These are phyloP conservation scores for Tetrahymena borealis DNA, from an alignment of 73 alveolate genomes.

Conservation along the genomic window DNA sequence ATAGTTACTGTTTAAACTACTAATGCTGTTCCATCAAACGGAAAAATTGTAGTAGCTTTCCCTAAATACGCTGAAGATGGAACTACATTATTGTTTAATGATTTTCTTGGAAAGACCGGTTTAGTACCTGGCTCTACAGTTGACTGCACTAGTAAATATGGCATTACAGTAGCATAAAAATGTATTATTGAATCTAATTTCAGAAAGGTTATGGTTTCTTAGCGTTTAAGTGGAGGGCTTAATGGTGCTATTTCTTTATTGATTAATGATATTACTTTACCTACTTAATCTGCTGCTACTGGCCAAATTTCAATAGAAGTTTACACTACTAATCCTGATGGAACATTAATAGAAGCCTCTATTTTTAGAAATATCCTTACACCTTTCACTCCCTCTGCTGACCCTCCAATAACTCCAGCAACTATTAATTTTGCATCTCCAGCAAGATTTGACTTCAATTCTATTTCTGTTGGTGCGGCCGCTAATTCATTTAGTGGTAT, in stretches of 20 bases:
- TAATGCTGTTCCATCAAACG: background rate
- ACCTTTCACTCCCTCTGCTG: background rate
- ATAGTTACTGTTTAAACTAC: background rate
- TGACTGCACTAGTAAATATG: background rate
- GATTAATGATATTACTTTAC: constrained; percentile 11
- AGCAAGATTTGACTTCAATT: background rate
- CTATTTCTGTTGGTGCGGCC: background rate
- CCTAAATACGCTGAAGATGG: constrained; percentile 23
- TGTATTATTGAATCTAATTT: background rate
- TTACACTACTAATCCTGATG: background rate
- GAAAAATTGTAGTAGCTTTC: constrained; percentile 19
- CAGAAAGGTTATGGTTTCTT: background rate
- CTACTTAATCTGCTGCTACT: constrained; percentile 7
- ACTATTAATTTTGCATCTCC: background rate
- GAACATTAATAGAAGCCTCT: constrained; percentile 1
- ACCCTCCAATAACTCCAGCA: background rate
- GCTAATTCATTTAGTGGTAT: background rate
- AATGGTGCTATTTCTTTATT: background rate
- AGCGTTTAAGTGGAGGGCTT: background rate
- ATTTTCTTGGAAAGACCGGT: background rate
- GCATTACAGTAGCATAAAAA: background rate
- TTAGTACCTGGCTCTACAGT: background rate
- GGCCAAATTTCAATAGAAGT: background rate
- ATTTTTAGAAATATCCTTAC: background rate
- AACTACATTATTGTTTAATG: background rate